Evolutionary conservation across 192 early-diverging fungal species (phyloP).

Genomic region (Podila verticillata): DNA sequence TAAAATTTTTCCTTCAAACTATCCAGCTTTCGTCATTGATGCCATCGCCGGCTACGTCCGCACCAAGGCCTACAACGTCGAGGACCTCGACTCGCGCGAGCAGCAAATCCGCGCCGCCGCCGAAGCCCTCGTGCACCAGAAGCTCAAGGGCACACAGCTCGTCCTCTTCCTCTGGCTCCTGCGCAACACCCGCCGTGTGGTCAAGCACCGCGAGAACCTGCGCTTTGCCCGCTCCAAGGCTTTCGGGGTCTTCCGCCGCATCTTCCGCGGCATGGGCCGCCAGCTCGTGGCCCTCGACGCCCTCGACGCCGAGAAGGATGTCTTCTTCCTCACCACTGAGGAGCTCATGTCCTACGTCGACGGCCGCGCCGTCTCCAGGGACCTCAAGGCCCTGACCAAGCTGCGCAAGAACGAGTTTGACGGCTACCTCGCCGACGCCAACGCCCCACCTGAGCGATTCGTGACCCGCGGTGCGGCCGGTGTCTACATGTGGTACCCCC

Average conservation of each 20-base stretch:
- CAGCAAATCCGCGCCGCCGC: conserved; percentile 45
- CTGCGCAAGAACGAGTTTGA: conserved; percentile 41
- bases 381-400: conserved; percentile 44
- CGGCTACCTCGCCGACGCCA: conserved; percentile 32
- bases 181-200: conserved; percentile 46
- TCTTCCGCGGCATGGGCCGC: conserved; percentile 48
- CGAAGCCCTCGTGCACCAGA: conserved; percentile 38
- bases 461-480: conserved; percentile 45
- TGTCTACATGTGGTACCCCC: conserved; percentile 51
- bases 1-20: too few relatives aligned
- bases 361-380: conserved; percentile 41
- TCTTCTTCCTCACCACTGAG: conserved; percentile 41
- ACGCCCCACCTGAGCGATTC: conserved; percentile 45
- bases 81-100: conserved; percentile 45
- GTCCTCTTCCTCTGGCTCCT: conserved; percentile 42
- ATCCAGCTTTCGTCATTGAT: conserved; percentile 33
- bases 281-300: conserved; percentile 31
- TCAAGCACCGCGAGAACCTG: conserved; percentile 49
- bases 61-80: conserved; percentile 44
- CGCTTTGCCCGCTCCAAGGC: conserved; percentile 49
- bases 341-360: conserved; percentile 46
- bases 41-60: conserved; percentile 39
- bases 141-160: conserved; percentile 43
- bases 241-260: conserved; percentile 50
- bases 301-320: conserved; percentile 34